Percentiles rank a stretch among this genome's conserved stretches.
Evolutionary conservation across 768 basidiomycete genomes (phyloP).

Genomic region (Exidia glandulosa): DNA sequence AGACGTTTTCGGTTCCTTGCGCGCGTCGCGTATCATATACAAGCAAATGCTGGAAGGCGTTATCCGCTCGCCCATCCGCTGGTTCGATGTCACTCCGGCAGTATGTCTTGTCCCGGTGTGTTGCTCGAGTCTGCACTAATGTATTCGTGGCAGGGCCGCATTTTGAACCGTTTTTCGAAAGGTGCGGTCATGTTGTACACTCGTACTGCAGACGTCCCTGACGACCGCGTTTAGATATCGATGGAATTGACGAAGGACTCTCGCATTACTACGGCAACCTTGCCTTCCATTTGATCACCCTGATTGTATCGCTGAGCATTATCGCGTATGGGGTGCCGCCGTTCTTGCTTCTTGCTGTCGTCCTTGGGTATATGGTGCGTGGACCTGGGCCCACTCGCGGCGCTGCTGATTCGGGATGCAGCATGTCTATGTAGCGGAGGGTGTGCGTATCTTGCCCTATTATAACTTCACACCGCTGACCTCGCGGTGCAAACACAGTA

Average conservation of each 20-base stretch:
- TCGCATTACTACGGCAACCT: conserved; percentile 17
- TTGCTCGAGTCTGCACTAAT: not conserved
- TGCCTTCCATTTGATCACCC: conserved; percentile 14
- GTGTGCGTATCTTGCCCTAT: not conserved
- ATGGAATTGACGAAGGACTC: conserved; percentile 15
- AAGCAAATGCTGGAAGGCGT: conserved; percentile 9
- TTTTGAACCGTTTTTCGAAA: conserved; percentile 3
- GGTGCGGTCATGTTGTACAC: not conserved
- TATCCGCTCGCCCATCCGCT: conserved; percentile 13
- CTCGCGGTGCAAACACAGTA: not conserved
- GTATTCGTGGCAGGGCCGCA: not conserved
- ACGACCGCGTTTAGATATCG: conserved; percentile 12
- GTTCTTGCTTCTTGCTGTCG: conserved; percentile 3
- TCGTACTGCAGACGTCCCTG: not conserved
- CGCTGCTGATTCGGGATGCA: no score
- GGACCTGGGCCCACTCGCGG: not conserved
- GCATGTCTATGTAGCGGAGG: not conserved
- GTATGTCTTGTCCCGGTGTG: not conserved
- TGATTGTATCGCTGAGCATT: conserved; percentile 2
- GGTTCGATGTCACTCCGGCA: conserved; percentile 21
- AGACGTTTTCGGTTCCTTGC: conserved; percentile 5
- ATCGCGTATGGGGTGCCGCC: conserved; percentile 10
- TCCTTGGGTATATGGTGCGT: conserved; percentile 3
- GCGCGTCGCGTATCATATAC: conserved; percentile 15
- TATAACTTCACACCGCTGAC: not conserved